These are phyloP conservation scores for Salix caprea DNA, from an alignment of 345 rosid species.

Conservation along the genomic window DNA sequence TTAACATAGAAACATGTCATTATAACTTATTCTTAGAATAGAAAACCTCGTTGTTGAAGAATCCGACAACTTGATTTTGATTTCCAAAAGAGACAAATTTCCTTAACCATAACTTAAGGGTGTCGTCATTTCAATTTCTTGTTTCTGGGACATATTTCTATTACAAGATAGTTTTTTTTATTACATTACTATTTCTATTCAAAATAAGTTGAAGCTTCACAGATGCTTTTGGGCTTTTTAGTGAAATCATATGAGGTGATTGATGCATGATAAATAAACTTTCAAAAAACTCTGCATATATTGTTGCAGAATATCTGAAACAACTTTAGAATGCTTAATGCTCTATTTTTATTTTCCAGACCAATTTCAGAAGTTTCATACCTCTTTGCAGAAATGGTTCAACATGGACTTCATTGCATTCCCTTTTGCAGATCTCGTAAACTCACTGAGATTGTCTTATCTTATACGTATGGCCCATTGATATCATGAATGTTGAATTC, in stretches of 20 bases:
- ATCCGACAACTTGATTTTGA: too few relatives aligned
- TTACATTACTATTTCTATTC: neutral
- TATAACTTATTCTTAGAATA: too few relatives aligned
- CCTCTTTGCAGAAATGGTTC: constrained; percentile 93
- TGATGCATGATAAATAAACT: neutral
- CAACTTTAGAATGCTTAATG: too few relatives aligned
- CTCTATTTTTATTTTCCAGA: too few relatives aligned
- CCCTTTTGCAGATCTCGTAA: constrained; percentile 88
- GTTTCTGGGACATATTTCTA: too few relatives aligned
- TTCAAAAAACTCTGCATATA: neutral
- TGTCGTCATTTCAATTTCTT: too few relatives aligned
- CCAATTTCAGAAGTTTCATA: constrained; percentile 68
- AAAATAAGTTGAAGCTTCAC: neutral
- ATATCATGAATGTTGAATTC: constrained; percentile 3
- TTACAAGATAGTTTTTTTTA: too few relatives aligned
- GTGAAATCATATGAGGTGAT: neutral
- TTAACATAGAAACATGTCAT: too few relatives aligned
- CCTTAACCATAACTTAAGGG: too few relatives aligned
- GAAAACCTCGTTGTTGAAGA: too few relatives aligned
- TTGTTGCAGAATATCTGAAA: neutral
- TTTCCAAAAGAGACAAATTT: too few relatives aligned
- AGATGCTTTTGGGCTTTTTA: neutral
- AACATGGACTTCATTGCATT: constrained; percentile 94
- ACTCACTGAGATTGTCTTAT: constrained; percentile 84
- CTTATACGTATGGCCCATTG: constrained; percentile 58